A percentile compares a stretch with the other conserved stretches of the same genome.
These are phyloP conservation scores for Sclerotinia sclerotiorum DNA, from an alignment of 2,329 filamentous ascomycete genomes.

Conservation along the genomic window DNA sequence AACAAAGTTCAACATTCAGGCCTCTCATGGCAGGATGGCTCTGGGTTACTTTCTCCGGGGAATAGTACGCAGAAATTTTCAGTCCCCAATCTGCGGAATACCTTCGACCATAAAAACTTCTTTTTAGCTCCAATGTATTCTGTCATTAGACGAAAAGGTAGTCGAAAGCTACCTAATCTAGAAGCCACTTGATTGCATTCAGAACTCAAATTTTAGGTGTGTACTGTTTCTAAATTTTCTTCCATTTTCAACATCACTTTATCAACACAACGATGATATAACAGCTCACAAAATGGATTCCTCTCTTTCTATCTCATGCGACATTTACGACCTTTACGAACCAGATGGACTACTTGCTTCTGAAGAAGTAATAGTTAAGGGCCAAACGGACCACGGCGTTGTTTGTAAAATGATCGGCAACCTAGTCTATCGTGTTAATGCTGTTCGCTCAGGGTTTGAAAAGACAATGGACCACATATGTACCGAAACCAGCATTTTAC, in stretches of 20 bases:
- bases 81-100: no score
- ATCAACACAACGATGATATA: no score
- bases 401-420: not conserved
- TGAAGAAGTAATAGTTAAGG: no score
- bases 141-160: not conserved
- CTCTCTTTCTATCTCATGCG: not conserved
- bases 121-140: not conserved
- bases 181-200: not conserved
- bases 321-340: no score
- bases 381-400: no score
- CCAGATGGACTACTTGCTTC: no score
- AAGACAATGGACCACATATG: not conserved
- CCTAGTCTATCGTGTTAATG: not conserved
- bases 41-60: not conserved
- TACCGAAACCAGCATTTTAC: not conserved
- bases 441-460: not conserved
- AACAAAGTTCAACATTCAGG: not conserved
- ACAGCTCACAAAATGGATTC: not conserved
- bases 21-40: not conserved
- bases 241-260: not conserved
- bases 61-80: not conserved
- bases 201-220: not conserved
- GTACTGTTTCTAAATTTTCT: not conserved
- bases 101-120: not conserved
- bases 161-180: not conserved